Conservation (phyloP, 2,329 filamentous ascomycete species). For the Alternaria metachromatica region DNA sequence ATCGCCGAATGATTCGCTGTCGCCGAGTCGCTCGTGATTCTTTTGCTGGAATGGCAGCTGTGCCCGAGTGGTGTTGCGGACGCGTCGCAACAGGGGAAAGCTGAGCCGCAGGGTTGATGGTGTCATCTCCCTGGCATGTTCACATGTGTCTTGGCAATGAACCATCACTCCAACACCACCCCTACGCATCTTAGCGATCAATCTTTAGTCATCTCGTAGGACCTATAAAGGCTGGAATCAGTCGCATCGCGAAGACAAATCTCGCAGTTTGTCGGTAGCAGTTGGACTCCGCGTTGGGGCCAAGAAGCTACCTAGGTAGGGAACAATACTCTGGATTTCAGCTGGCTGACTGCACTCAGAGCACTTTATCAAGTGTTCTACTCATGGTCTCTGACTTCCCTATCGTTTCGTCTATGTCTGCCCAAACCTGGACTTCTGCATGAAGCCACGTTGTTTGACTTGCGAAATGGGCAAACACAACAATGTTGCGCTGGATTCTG, state of each 20-base stretch:
- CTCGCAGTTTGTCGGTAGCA: not conserved
- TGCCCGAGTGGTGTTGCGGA: not conserved
- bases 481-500: not conserved
- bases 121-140: not conserved
- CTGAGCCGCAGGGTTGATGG: not conserved
- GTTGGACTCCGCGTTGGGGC: not conserved
- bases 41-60: not conserved
- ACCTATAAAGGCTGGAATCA: not conserved
- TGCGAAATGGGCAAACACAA: not conserved
- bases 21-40: not conserved
- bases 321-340: not conserved
- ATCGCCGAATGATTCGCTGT: slow-evolving; percentile 18
- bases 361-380: not conserved
- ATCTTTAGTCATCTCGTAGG: not conserved
- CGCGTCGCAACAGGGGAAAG: not conserved
- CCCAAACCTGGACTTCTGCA: not conserved
- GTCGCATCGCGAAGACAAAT: not conserved
- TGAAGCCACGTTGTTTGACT: not conserved
- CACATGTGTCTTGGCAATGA: slow-evolving; percentile 12
- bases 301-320: not conserved
- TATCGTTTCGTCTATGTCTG: not conserved
- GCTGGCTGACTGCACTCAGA: not conserved
- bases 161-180: not conserved
- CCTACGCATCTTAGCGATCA: no score
- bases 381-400: not conserved